phyloP scores from a whole-genome alignment of 2,329 filamentous ascomycete species.

The Incumbomyces lentus region DNA sequence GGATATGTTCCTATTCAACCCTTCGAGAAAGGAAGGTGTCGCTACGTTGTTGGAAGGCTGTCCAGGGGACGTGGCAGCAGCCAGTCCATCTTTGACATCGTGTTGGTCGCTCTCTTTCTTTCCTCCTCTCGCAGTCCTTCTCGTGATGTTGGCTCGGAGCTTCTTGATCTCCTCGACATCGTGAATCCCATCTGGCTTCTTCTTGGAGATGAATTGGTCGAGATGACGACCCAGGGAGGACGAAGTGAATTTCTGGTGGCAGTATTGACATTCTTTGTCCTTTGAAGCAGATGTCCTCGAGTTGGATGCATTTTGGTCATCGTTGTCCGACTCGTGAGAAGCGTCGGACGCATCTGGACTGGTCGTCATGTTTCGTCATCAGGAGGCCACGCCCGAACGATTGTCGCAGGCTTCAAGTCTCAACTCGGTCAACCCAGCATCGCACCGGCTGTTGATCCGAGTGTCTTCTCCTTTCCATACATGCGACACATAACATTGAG shows the following conservation, averaged over 20 bases:
- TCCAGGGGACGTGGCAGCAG: neutral
- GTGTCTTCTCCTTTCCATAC: too few relatives aligned
- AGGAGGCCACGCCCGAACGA: neutral
- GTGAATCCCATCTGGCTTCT: constrained; percentile 88
- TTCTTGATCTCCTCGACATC: constrained; percentile 81
- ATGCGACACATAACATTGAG: too few relatives aligned
- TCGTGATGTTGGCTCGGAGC: constrained; percentile 73
- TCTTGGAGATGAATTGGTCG: constrained; percentile 86
- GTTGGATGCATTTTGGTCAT: constrained; percentile 3
- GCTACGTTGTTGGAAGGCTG: neutral
- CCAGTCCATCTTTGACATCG: constrained; percentile 39
- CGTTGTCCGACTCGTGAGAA: constrained; percentile 15
- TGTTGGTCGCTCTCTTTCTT: constrained; percentile 50
- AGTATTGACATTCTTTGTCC: constrained; percentile 82
- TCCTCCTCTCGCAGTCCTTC: constrained; percentile 66
- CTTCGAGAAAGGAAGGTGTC: constrained; percentile 27
- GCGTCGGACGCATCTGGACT: constrained; percentile 14
- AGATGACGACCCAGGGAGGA: constrained; percentile 88
- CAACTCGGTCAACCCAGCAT: too few relatives aligned
- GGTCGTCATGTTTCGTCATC: constrained; percentile 6
- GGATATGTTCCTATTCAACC: constrained; percentile 29
- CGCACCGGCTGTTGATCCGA: too few relatives aligned
- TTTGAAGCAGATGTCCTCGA: constrained; percentile 47
- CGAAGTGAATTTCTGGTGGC: constrained; percentile 80
- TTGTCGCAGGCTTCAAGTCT: too few relatives aligned